Conservation (phyloP, 2,329 filamentous ascomycete genomes). For the Daldinia eschscholtzii region DNA sequence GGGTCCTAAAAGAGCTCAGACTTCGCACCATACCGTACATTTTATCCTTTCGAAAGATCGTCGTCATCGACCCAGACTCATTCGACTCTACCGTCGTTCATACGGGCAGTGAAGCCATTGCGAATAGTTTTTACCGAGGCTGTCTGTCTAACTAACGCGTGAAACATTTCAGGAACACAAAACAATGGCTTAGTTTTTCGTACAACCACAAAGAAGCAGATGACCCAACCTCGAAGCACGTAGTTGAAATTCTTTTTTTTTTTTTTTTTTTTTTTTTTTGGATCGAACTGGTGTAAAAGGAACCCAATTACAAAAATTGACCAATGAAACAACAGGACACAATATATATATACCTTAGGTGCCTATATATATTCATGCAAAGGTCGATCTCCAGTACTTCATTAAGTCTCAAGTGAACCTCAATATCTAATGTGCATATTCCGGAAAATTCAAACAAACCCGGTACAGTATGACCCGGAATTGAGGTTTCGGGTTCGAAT, state of each 20-base stretch:
- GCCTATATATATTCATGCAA: slow-evolving; percentile 19
- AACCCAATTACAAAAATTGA: slow-evolving; percentile 15
- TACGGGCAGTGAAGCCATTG: slow-evolving; percentile 15
- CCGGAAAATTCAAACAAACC: slow-evolving; percentile 16
- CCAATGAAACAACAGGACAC: slow-evolving; percentile 15
- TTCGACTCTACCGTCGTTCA: slow-evolving; percentile 19
- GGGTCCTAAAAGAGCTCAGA: slow-evolving; percentile 32
- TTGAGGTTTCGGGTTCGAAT: slow-evolving; percentile 16
- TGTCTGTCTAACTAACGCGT: slow-evolving; percentile 23
- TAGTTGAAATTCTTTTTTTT: not conserved
- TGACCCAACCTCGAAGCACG: not conserved
- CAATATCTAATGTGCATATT: slow-evolving; percentile 7
- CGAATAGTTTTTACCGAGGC: slow-evolving; percentile 26
- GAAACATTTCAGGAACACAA: slow-evolving; percentile 38
- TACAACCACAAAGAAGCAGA: slow-evolving; percentile 20
- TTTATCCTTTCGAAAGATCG: slow-evolving; percentile 34
- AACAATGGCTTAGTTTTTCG: slow-evolving; percentile 17
- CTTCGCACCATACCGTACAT: slow-evolving; percentile 14
- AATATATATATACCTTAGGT: not conserved
- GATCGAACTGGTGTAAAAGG: slow-evolving; percentile 9
- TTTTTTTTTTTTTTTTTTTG: not conserved
- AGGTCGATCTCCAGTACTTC: slow-evolving; percentile 15
- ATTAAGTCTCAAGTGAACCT: slow-evolving; percentile 13
- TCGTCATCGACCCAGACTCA: slow-evolving; percentile 23
- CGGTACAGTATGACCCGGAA: slow-evolving; percentile 3